Base-by-base conservation (phyloP, 495 filamentous ascomycete genomes). In the Aspergillus homomorphus region DNA sequence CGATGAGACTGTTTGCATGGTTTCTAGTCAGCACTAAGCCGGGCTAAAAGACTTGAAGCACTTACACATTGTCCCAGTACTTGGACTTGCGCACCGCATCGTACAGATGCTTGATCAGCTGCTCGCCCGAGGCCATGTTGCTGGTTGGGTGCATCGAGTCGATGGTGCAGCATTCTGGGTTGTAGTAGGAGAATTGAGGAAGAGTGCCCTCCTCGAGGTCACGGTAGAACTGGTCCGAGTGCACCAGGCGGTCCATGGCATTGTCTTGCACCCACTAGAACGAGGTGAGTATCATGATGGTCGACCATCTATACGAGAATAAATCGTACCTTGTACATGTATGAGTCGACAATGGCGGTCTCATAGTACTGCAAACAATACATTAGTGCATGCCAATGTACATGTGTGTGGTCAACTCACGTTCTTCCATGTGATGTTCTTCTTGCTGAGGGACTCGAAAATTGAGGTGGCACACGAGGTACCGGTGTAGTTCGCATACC, bases 61-160 rank as follows among this genome's bases (percentile, higher is more conserved):
- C 66, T 63, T 56, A 72, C 74, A 66, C 70, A 62, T 72, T 72
- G 33, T 79, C 67, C 75, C 76, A 77, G 59, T 79, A 73, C 41
- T 74, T 61, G 18, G 73, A 76, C 19, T 58, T 61, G 38, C 76
- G 74, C n/a, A 79, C 57, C 7, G 76, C 73, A 58, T 77, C 75
- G 62, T 79, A 79, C 45, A 79, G 62, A 45, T 73, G 71, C 66
- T 80, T 80, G 68, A 79, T 68, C 69, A 77, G 72, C 51, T 71
- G 66, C 65, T 79, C 77, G 49, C 77, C 78, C 2, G 70, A 61
- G 4, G 69, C 72, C 67, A 76, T 76, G 57, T 69, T 73, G 38
- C 69, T 72, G 15, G 72, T 71, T 3, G 75, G 77, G 60, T 80
- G 76, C 69, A 79, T 75, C 8, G 74, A 77, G 44, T 71, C 72